A percentile compares a stretch with the other conserved stretches of the same genome.
Evolutionary conservation across 257 asterid genomes (phyloP).

Genomic region (Schizonepeta tenuifolia): DNA sequence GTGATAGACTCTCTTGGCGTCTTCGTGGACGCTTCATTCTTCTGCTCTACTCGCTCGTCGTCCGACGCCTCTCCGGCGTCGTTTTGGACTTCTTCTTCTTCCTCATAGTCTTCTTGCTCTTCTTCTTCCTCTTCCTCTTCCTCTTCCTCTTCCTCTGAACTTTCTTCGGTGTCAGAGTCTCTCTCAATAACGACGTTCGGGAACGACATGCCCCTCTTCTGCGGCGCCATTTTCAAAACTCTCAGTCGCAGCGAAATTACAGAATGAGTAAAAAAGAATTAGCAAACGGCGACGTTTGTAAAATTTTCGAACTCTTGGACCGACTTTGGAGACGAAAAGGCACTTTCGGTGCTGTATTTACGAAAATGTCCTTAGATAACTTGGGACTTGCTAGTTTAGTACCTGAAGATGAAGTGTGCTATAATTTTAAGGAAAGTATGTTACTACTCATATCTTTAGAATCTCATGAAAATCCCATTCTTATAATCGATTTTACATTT

Average conservation of each 20-base stretch:
- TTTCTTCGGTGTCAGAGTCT: slow-evolving; percentile 75
- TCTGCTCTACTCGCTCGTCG: slow-evolving; percentile 35
- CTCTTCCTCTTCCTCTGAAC: slow-evolving; percentile 47
- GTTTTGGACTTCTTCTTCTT: slow-evolving; percentile 28
- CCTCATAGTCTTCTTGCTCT: slow-evolving; percentile 32
- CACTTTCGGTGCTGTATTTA: slow-evolving; percentile 16
- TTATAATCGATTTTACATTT: no score
- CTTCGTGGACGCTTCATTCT: slow-evolving; percentile 42
- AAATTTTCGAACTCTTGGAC: slow-evolving; percentile 15
- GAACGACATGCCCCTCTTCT: slow-evolving; percentile 59
- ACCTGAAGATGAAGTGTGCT: no score
- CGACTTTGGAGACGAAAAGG: slow-evolving; percentile 32
- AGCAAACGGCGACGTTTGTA: background rate
- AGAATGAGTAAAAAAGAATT: background rate
- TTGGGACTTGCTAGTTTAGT: no score
- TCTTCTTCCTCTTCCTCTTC: slow-evolving; percentile 34
- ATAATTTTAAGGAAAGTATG: no score
- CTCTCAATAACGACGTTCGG: slow-evolving; percentile 75
- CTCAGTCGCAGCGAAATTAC: background rate
- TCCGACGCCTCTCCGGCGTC: slow-evolving; percentile 44
- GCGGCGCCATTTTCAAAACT: slow-evolving; percentile 64
- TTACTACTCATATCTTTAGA: no score
- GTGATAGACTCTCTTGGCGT: slow-evolving; percentile 63
- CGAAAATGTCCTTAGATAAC: slow-evolving; percentile 27
- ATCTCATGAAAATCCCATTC: no score